Evolutionary conservation across 202 grass and related monocot species (phyloP), one percentile per base, ranked within the genome.

Genomic region (Setaria viridis): DNA sequence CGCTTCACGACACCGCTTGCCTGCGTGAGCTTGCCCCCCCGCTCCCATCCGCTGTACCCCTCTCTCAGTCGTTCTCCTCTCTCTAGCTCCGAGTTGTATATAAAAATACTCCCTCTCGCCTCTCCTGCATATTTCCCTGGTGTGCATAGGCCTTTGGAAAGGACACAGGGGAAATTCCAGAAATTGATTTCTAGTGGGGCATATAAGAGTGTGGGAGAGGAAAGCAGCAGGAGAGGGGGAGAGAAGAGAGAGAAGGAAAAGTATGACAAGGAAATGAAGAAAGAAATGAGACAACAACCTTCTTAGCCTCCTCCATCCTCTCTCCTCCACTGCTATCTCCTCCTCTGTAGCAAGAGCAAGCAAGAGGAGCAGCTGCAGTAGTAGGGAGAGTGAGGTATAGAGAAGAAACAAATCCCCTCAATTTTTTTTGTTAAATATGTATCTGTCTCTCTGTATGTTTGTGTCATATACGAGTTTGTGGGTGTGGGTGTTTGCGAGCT

Each of bases 191-290:
- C 8, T 67, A 66, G 72, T 59, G 70, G 66, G 65, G 67, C 82
- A 70, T 88, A 85, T 89, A 85, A 78, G 67, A 76, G 88, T 75
- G 88, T 83, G 74, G 88, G 74, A 90, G 74, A 85, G 67, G 84
- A 84, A 64, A 85, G 70, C 62, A 91, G 72, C 55, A 77, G 33
- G 43, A 47, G 65, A 53, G 25, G 71, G 10, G 65, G 62, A 35
- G 35, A 78, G 51, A 67, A 83, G 51, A 77, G 72, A 73, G 67
- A 89, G 81, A 74, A 78, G 67, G 86, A 92, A 89, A 92, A 88
- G 87, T 85, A 89, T 91, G 94, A 94, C 83, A 94, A 87, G 90
- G 88, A 94, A 87, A 89, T 94, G 88, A 91, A 83, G 87, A 93
- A 82, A 94, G 84, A 94, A 97, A 85, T 86, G 77, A 92, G 91